Evolutionary conservation across 306 rosid genomes (phyloP).

Genomic region (Cajanus cajan): DNA sequence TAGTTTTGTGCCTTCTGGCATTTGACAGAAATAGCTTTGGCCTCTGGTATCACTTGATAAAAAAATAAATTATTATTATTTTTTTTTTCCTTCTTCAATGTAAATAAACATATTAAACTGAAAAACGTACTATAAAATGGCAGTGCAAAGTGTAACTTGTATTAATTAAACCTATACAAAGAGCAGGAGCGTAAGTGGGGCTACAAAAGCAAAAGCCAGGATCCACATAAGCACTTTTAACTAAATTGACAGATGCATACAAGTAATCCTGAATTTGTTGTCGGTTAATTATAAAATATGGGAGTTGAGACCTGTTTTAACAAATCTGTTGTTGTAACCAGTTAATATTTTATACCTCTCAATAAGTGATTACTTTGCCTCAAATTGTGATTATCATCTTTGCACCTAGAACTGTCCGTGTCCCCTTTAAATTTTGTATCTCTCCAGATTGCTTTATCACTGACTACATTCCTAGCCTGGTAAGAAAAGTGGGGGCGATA

Average conservation of each 20-base stretch:
- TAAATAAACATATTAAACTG: not conserved
- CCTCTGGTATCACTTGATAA: not conserved
- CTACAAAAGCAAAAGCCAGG: constrained; percentile 14
- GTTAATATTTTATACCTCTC: not conserved
- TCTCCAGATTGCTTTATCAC: not conserved
- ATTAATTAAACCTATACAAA: not conserved
- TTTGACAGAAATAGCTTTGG: not conserved
- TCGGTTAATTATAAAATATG: constrained; percentile 1
- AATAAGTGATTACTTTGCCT: not conserved
- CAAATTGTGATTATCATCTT: not conserved
- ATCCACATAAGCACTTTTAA: not conserved
- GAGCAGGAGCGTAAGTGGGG: not conserved
- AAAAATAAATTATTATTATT: not conserved
- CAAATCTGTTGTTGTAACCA: not conserved
- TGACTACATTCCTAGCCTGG: constrained; percentile 10
- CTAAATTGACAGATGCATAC: not conserved
- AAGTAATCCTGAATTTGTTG: not conserved
- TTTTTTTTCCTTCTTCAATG: not conserved
- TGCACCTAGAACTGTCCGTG: not conserved
- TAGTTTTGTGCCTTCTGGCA: not conserved
- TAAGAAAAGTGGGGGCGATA: not conserved
- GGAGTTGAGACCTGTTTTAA: not conserved
- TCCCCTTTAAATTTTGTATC: not conserved
- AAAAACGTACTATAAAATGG: not conserved
- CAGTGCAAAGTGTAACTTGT: not conserved